Base-by-base conservation (phyloP, 305 asterid genomes). In the Ilex paraguariensis region DNA sequence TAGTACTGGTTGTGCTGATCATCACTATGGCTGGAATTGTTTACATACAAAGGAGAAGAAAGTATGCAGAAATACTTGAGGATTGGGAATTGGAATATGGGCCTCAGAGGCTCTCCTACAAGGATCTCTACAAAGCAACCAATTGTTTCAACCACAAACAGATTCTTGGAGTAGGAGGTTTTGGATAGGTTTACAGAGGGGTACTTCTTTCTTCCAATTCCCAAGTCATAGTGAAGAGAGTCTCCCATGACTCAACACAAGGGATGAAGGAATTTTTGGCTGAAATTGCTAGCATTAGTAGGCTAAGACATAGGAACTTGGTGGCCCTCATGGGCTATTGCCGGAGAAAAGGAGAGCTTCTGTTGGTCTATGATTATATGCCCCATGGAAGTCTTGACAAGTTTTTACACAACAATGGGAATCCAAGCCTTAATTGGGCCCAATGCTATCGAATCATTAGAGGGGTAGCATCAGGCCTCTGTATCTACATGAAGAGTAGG, bases 231-330 rank as follows among this genome's bases (percentile, higher is more conserved):
- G 60, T 56, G 3, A 56, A 56, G 16, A 56, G 28, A 32, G 16
- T 56, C 10, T 31, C n/a, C 14, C 60, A 56, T n/a, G 42, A n/a
- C 7, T 56, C 60, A 9, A 32, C 42, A 31, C 60, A 56, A n/a
- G 60, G 60, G 42, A 56, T 56, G 40, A 28, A 31, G 40, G 60
- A 56, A 56, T 56, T 56, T n/a, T 39, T 56, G 7, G 60, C 60
- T 9, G 60, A 56, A 32, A 56, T 56, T 31, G 60, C 60, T 28
- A 56, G 42, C 14, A 56, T 56, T 9, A 40, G 60, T 7, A 56
- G 60, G 60, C 60, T 56, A 56, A 56, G 60, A n/a, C 60, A 56
- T 13, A 30, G 42, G 11, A 56, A 56, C 42, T 31, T 56, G 60
- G 60, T 56, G 36, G 42, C 9, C 5, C 40, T 56, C 16, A 39